These are phyloP conservation scores for Brassica nigra DNA, from an alignment of 345 rosid species.

Conservation along the genomic window DNA sequence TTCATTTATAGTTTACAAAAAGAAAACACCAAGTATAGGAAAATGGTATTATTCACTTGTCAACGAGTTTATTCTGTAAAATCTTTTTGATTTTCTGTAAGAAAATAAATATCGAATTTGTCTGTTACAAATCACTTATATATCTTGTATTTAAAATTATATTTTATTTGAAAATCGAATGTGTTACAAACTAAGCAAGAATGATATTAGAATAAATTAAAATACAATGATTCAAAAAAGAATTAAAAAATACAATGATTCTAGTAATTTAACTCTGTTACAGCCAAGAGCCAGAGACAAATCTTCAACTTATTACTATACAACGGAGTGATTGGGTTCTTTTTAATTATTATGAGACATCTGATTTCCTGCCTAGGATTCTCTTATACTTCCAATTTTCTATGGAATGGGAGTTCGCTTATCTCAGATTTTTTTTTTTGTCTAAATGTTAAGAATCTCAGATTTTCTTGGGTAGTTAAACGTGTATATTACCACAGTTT, in stretches of 20 bases:
- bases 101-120: not conserved
- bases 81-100: not conserved
- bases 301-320: not conserved
- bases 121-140: not conserved
- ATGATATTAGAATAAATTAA: not conserved
- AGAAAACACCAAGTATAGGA: not conserved
- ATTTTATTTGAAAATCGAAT: not conserved
- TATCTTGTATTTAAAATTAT: not conserved
- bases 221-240: too few relatives aligned
- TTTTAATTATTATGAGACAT: not conserved
- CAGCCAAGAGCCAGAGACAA: not conserved
- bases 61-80: not conserved
- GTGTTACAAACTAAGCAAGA: not conserved
- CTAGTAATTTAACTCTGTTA: not conserved
- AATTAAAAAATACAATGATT: not conserved
- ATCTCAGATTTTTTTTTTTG: constrained; percentile 19
- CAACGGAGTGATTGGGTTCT: constrained; percentile 4
- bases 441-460: not conserved
- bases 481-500: constrained; percentile 26
- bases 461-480: constrained; percentile 33
- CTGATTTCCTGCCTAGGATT: constrained; percentile 33
- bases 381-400: constrained; percentile 24
- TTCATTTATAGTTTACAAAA: not conserved
- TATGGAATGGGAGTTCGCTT: not conserved
- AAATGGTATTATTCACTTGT: not conserved